A percentile compares a stretch with the other conserved stretches of the same genome.
These are phyloP conservation scores for Trametes hirsuta DNA, from an alignment of 1,284 basidiomycete genomes.

Conservation along the genomic window DNA sequence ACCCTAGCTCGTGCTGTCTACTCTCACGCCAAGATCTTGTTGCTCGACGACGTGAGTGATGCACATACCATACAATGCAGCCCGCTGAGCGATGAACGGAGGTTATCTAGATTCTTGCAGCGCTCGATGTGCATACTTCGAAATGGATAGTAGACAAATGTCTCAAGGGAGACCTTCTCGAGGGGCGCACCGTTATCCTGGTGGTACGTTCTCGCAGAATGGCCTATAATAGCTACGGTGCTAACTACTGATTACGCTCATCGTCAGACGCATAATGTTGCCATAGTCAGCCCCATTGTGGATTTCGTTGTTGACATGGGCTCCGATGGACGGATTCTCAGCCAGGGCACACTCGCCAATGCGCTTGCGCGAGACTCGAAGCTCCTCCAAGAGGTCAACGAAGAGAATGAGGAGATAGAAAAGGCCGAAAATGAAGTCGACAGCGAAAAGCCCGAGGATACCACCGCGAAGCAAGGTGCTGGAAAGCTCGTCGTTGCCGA, in stretches of 20 bases:
- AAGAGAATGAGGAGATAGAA: conserved; percentile 44
- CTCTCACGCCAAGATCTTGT: conserved; percentile 59
- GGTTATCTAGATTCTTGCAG: conserved; percentile 46
- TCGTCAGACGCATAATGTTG: conserved; percentile 70
- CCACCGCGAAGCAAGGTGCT: conserved; percentile 30
- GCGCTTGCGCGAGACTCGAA: conserved; percentile 45
- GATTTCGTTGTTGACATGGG: conserved; percentile 64
- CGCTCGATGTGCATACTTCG: conserved; percentile 67
- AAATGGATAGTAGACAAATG: conserved; percentile 80
- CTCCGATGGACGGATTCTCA: conserved; percentile 52
- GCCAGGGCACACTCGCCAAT: conserved; percentile 50
- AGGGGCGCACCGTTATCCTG: conserved; percentile 71
- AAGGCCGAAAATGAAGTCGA: conserved; percentile 47
- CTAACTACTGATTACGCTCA: neutral
- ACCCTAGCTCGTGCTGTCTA: conserved; percentile 78
- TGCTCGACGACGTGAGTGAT: conserved; percentile 61
- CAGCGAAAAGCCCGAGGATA: conserved; percentile 32
- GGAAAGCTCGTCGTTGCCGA: conserved; percentile 62
- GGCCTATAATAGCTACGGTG: neutral
- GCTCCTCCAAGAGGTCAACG: conserved; percentile 43
- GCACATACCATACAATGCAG: neutral
- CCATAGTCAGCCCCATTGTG: conserved; percentile 65
- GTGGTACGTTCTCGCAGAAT: conserved; percentile 52
- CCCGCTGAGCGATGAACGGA: neutral
- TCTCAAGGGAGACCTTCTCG: conserved; percentile 69